Percentiles rank a stretch among this genome's conserved stretches.
phyloP scores from a whole-genome alignment of 2,329 filamentous ascomycete genomes.

The Chrysoporthe cubensis region DNA sequence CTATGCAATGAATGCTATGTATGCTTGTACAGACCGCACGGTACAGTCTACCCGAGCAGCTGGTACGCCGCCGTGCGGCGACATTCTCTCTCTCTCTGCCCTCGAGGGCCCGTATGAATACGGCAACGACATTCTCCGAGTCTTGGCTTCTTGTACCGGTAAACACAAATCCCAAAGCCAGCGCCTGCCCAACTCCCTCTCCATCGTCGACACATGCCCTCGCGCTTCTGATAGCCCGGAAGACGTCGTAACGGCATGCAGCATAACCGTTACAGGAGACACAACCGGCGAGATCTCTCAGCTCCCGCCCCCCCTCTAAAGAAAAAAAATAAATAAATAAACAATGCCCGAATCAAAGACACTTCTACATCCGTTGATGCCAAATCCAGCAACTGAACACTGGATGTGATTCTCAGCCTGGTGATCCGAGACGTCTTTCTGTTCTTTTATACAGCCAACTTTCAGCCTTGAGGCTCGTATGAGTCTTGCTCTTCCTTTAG shows the following conservation, averaged over 20 bases:
- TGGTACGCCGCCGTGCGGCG: neutral
- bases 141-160: too few relatives aligned
- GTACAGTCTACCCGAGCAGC: neutral
- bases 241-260: too few relatives aligned
- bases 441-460: neutral
- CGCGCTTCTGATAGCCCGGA: too few relatives aligned
- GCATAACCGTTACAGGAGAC: too few relatives aligned
- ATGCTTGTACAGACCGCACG: neutral
- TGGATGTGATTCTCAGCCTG: neutral
- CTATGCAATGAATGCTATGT: neutral
- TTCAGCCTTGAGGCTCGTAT: neutral
- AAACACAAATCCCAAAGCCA: too few relatives aligned
- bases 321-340: neutral
- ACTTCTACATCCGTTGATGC: too few relatives aligned
- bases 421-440: neutral
- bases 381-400: neutral
- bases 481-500: neutral
- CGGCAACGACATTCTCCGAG: neutral
- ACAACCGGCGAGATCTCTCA: too few relatives aligned
- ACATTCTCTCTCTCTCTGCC: neutral
- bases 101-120: neutral
- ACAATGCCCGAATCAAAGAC: neutral
- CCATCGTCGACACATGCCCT: too few relatives aligned
- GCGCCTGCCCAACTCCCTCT: too few relatives aligned
- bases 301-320: too few relatives aligned